Conservation (phyloP, 495 filamentous ascomycete species). For the Tuber umbilicatum region DNA sequence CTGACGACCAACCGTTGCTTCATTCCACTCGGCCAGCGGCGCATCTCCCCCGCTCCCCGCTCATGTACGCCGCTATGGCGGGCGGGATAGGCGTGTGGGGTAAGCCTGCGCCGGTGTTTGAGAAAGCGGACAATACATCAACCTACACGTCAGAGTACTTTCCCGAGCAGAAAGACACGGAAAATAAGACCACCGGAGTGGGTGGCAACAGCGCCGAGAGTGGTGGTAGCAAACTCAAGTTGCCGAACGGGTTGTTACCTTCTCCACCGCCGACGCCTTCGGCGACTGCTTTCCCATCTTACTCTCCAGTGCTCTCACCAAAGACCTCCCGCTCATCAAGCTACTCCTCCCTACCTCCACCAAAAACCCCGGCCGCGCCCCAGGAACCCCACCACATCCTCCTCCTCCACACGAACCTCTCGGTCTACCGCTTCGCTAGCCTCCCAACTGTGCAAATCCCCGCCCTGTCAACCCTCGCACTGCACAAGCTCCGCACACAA, state of each 20-base stretch:
- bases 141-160: slow-evolving; percentile 26
- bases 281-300: slow-evolving; percentile 18
- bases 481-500: slow-evolving; percentile 15
- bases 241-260: slow-evolving; percentile 12
- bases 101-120: slow-evolving; percentile 27
- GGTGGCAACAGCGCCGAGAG: neutral
- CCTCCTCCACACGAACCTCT: slow-evolving; percentile 14
- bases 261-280: slow-evolving; percentile 21
- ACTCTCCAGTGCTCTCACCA: slow-evolving; percentile 13
- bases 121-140: slow-evolving; percentile 19
- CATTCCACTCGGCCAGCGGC: slow-evolving; percentile 19
- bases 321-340: slow-evolving; percentile 8
- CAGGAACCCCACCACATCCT: slow-evolving; percentile 10
- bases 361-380: neutral
- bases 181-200: slow-evolving; percentile 5
- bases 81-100: slow-evolving; percentile 33
- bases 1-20: slow-evolving; percentile 14
- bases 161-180: slow-evolving; percentile 1
- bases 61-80: slow-evolving; percentile 30
- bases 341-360: neutral
- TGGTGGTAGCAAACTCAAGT: slow-evolving; percentile 3
- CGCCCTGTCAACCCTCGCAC: slow-evolving; percentile 16
- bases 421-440: slow-evolving; percentile 19
- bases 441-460: slow-evolving; percentile 17
- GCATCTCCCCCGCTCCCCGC: slow-evolving; percentile 28